phyloP scores from a whole-genome alignment of 441 rosid species.

The Eutrema salsugineum region DNA sequence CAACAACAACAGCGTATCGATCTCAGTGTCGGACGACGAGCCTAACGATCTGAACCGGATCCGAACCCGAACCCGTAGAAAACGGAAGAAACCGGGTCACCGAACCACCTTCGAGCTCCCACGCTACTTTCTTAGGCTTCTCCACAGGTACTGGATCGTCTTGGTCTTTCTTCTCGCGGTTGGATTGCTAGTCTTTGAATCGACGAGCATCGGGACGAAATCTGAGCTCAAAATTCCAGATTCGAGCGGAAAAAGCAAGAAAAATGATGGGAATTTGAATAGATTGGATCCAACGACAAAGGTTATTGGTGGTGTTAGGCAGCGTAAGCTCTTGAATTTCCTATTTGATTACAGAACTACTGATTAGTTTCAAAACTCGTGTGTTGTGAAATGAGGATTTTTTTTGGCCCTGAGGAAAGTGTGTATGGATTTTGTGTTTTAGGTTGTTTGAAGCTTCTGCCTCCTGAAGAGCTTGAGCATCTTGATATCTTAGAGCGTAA shows the following conservation, averaged over 20 bases:
- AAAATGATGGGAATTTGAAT: constrained; percentile 28
- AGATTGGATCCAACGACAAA: constrained; percentile 29
- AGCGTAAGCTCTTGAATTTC: constrained; percentile 9
- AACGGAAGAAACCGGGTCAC: constrained; percentile 62
- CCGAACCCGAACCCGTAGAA: constrained; percentile 66
- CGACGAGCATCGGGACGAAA: constrained; percentile 53
- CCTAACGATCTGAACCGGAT: constrained; percentile 59
- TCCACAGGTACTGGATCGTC: constrained; percentile 64
- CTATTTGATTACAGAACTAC: no score
- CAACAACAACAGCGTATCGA: constrained; percentile 45
- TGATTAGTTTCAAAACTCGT: no score
- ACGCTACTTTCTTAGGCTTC: constrained; percentile 43
- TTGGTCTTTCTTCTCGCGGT: constrained; percentile 57
- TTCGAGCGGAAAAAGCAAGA: constrained; percentile 3
- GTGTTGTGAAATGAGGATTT: neutral
- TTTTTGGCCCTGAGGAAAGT: neutral
- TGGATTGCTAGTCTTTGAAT: constrained; percentile 67
- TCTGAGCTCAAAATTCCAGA: constrained; percentile 26
- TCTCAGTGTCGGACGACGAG: constrained; percentile 83
- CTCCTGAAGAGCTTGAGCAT: constrained; percentile 67
- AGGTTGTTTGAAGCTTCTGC: constrained; percentile 89
- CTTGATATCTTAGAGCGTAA: constrained; percentile 52
- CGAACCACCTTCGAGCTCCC: constrained; percentile 45
- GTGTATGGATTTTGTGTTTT: constrained; percentile 26
- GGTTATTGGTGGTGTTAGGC: constrained; percentile 30